Conservation (phyloP, 2,329 filamentous ascomycete genomes). For the Fusarium sp. region DNA sequence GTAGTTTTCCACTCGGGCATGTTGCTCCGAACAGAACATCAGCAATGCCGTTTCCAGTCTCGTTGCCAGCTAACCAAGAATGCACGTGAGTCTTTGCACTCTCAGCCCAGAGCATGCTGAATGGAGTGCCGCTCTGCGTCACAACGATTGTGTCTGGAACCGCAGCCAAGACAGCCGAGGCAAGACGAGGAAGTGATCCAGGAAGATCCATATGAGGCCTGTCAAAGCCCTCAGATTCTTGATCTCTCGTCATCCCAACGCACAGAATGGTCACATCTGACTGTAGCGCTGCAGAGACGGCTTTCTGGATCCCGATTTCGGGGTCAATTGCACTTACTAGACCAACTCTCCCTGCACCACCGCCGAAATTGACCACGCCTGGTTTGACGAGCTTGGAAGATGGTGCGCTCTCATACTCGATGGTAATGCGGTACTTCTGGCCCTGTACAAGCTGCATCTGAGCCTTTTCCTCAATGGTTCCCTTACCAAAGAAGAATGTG, state of each 20-base stretch:
- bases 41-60: neutral
- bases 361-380: neutral
- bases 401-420: neutral
- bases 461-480: neutral
- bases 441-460: neutral
- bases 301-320: neutral
- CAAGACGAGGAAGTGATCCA: neutral
- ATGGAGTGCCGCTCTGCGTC: neutral
- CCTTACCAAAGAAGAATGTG: neutral
- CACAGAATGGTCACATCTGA: neutral
- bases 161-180: neutral
- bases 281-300: neutral
- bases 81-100: neutral
- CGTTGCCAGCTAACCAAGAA: neutral
- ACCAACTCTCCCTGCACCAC: neutral
- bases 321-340: neutral
- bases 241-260: neutral
- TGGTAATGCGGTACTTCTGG: neutral
- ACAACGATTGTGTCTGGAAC: neutral
- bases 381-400: neutral
- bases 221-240: neutral
- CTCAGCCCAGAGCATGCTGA: neutral
- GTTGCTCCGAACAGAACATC: neutral
- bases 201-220: neutral
- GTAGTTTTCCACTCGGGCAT: neutral